Percentiles rank a stretch among this genome's conserved stretches.
phyloP scores from a whole-genome alignment of 2,329 filamentous ascomycete species.

The Thielaviopsis cerberus region DNA sequence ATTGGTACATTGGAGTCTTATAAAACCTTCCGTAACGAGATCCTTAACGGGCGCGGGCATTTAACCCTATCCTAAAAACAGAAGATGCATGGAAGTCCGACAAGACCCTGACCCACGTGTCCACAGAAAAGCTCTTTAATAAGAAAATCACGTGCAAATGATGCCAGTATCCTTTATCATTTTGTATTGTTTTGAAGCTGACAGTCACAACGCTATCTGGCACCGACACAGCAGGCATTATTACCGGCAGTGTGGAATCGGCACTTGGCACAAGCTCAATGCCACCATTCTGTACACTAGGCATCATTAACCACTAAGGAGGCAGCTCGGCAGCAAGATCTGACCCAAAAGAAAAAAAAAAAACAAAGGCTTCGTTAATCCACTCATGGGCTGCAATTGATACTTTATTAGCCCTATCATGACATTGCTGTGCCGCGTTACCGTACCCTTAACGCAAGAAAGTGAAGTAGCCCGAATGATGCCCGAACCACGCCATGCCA shows the following conservation, averaged over 20 bases:
- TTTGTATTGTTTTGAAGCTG: too few species aligned
- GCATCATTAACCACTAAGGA: background rate
- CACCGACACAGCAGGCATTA: too few species aligned
- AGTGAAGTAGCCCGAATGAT: conserved; percentile 27
- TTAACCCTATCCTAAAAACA: too few species aligned
- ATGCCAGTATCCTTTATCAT: too few species aligned
- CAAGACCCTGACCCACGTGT: too few species aligned
- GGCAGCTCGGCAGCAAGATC: background rate
- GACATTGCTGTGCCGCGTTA: conserved; percentile 28
- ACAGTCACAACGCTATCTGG: too few species aligned
- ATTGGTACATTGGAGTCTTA: too few species aligned
- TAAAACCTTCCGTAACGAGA: too few species aligned
- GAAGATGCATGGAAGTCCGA: too few species aligned
- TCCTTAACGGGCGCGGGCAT: too few species aligned
- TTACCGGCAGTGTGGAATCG: background rate
- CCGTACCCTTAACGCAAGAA: conserved; percentile 28
- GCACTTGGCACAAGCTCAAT: background rate
- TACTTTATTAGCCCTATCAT: conserved; percentile 24
- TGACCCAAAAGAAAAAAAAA: conserved; percentile 4
- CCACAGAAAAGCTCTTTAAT: too few species aligned
- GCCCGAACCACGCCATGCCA: conserved; percentile 26
- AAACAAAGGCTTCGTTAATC: conserved; percentile 11
- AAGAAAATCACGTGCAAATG: too few species aligned
- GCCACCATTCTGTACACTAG: background rate
- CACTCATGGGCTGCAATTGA: conserved; percentile 18